Evolutionary conservation across 2,329 filamentous ascomycete species (phyloP).

Genomic region (Chaetothyriales sp.): DNA sequence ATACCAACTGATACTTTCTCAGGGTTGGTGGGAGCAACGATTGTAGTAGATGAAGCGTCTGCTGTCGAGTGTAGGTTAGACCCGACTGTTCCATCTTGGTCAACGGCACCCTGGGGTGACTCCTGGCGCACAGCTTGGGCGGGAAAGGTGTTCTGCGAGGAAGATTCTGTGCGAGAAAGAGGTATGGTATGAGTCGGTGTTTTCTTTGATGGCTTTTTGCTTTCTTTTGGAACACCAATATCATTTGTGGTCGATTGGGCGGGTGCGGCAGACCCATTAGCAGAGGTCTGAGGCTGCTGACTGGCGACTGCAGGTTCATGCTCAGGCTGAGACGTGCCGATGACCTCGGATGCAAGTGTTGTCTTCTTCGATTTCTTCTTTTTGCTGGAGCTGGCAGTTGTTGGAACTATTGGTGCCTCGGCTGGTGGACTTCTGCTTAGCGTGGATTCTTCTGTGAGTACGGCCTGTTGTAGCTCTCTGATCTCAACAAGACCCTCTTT

Average conservation of each 20-base stretch:
- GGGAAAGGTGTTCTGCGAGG: background rate
- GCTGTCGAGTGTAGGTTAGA: background rate
- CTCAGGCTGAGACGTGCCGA: constrained; percentile 18
- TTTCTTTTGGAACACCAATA: constrained; percentile 8
- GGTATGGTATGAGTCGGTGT: constrained; percentile 4
- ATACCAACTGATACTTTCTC: constrained; percentile 21
- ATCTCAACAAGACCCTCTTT: constrained; percentile 60
- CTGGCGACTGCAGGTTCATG: constrained; percentile 8
- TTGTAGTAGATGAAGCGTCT: background rate
- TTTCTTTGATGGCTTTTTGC: constrained; percentile 16
- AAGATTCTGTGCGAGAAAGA: constrained; percentile 3
- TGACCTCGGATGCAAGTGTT: constrained; percentile 6
- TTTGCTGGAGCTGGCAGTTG: constrained; percentile 24
- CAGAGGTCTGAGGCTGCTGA: background rate
- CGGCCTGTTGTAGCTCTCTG: constrained; percentile 43
- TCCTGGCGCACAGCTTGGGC: constrained; percentile 1
- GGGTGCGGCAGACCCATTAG: constrained; percentile 3
- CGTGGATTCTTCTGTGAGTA: constrained; percentile 26
- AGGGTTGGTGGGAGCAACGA: constrained; percentile 6
- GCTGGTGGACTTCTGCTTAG: constrained; percentile 26
- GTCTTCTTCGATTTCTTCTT: constrained; percentile 29
- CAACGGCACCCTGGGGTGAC: background rate
- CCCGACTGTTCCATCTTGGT: background rate
- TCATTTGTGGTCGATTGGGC: constrained; percentile 6
- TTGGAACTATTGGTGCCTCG: constrained; percentile 26